Evolutionary conservation across 2,329 filamentous ascomycete genomes (phyloP), one percentile per base, ranked within the genome.

Genomic region (Pseudogymnoascus sp.): DNA sequence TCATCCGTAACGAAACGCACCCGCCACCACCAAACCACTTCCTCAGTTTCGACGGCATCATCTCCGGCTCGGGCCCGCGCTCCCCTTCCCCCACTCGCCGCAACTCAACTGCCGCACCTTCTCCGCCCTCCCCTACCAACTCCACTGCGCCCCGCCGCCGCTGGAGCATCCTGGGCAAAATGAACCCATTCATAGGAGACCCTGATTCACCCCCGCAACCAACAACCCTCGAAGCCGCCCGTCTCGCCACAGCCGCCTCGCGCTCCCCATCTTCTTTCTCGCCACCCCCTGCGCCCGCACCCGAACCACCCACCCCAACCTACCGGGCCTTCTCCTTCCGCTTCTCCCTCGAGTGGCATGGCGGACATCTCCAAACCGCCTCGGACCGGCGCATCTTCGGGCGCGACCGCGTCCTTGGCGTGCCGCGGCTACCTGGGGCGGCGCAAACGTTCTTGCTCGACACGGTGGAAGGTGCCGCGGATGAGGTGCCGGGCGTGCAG

Each of bases 381-480:
- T 11, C 24, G 2, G 61, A 33, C 21, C 26, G 38, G 3, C 40
- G 24, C 11, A 79, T 82, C 66, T 79, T 82, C 61, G 77, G 79
- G 0, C 82, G 82, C 2, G 83, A 87, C 42, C 83, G 86, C 2
- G 81, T 87, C n/a, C 78, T 93, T 19, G 80, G 80, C 21, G 82
- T 85, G 4, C 90, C 90, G 1, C 81, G 87, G 11, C 80, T 95
- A 3, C 90, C 90, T 0, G 80, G 80, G 2, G 83, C 88, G 0
- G 89, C 90, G 0, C 89, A 93, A 69, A 78, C 81, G 11, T 82
- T 84, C 64, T 77, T 93, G 10, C 78, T 74, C 26, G 73, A 76
- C 72, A 66, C 65, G 37, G 64, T 72, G 2, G 70, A 72, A 3
- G 67, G 66, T 2, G 66, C 66, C 5, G 69, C 65, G 38, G 63